phyloP scores from a whole-genome alignment of 1,139 yeast genomes.

The Yamadazyma diospyri region DNA sequence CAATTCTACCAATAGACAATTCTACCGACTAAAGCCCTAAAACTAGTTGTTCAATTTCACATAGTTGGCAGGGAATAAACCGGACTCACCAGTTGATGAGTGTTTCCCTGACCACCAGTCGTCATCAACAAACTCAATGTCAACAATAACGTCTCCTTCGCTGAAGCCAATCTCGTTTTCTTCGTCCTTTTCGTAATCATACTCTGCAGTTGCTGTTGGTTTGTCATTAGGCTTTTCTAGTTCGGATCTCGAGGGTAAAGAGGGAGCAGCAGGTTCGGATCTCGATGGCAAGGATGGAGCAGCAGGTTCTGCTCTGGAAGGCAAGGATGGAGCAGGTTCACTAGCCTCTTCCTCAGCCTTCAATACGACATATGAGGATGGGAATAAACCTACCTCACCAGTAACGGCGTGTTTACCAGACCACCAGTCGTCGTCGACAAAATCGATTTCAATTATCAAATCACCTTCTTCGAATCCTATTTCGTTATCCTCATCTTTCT shows the following conservation, averaged over 20 bases:
- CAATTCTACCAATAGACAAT: no score
- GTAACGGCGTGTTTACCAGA: constrained; percentile 59
- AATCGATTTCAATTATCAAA: constrained; percentile 57
- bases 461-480: constrained; percentile 66
- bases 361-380: constrained; percentile 62
- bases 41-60: constrained; percentile 45
- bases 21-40: neutral
- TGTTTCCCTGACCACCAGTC: constrained; percentile 96
- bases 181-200: constrained; percentile 85
- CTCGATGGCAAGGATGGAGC: constrained; percentile 6
- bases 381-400: constrained; percentile 68
- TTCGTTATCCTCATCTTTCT: constrained; percentile 74
- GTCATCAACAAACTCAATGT: constrained; percentile 85
- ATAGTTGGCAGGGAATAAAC: constrained; percentile 89
- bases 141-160: constrained; percentile 78
- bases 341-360: constrained; percentile 16
- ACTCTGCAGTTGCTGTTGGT: constrained; percentile 71
- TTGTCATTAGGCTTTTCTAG: no score
- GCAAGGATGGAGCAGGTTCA: constrained; percentile 18
- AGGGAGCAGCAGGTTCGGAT: constrained; percentile 12
- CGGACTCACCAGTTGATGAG: constrained; percentile 62
- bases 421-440: constrained; percentile 84
- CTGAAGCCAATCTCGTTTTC: constrained; percentile 82
- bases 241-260: constrained; percentile 13
- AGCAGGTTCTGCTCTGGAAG: constrained; percentile 15